phyloP scores from a whole-genome alignment of 441 rosid genomes.

The Codiaeum variegatum region DNA sequence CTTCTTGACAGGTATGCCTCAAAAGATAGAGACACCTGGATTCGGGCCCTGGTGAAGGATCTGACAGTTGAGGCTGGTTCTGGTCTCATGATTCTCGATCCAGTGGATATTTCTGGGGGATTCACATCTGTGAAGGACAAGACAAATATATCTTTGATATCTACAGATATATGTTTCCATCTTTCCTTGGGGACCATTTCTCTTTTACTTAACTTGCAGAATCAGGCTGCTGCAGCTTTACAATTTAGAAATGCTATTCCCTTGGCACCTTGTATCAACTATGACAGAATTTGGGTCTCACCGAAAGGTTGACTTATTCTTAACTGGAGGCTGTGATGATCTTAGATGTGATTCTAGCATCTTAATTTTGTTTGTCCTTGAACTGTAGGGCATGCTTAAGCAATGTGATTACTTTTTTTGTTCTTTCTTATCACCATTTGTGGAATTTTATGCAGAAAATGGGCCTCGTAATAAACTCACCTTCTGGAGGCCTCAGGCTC shows the following conservation, averaged over 20 bases:
- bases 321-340: constrained; percentile 15
- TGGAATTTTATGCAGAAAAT: constrained; percentile 53
- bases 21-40: constrained; percentile 95
- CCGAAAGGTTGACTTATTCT: constrained; percentile 60
- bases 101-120: constrained; percentile 88
- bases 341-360: constrained; percentile 7
- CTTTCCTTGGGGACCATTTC: constrained; percentile 90
- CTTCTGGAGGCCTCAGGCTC: constrained; percentile 98
- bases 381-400: constrained; percentile 6
- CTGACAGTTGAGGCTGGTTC: constrained; percentile 93
- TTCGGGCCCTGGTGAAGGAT: constrained; percentile 81
- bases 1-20: constrained; percentile 76
- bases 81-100: constrained; percentile 90
- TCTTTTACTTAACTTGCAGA: constrained; percentile 83
- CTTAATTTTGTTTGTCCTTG: constrained; percentile 10
- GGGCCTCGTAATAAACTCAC: constrained; percentile 77
- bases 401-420: neutral
- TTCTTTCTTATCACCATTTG: constrained; percentile 21
- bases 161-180: constrained; percentile 83
- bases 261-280: constrained; percentile 84
- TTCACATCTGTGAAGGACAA: constrained; percentile 90
- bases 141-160: constrained; percentile 79
- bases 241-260: constrained; percentile 91
- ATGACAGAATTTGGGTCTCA: constrained; percentile 81
- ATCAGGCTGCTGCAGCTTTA: constrained; percentile 74